phyloP scores from a whole-genome alignment of 2,329 filamentous ascomycete species.

The Atkinsonella texensis region DNA sequence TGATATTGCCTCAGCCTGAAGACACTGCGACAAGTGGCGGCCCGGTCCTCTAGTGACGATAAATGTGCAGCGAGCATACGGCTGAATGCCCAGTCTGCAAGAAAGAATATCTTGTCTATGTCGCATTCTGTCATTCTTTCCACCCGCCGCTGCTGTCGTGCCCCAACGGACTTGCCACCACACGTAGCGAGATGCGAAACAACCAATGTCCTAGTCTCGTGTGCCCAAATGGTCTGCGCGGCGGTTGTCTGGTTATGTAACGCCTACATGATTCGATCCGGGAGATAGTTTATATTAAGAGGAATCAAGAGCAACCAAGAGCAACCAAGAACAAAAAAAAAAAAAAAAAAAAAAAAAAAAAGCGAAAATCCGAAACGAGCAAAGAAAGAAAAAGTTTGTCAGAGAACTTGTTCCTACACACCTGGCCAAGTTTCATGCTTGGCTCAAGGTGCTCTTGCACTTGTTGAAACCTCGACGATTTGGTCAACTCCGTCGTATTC shows the following conservation, averaged over 20 bases:
- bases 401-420: no score
- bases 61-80: constrained; percentile 49
- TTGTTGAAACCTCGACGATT: constrained; percentile 59
- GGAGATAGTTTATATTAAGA: neutral
- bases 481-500: constrained; percentile 80
- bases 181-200: constrained; percentile 35
- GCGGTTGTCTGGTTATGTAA: constrained; percentile 44
- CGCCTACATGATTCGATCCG: constrained; percentile 1
- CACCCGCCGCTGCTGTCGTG: constrained; percentile 37
- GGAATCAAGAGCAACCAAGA: neutral
- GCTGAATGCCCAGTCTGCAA: constrained; percentile 47
- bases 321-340: neutral
- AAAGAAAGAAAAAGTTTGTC: no score
- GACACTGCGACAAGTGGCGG: constrained; percentile 1
- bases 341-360: neutral
- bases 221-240: constrained; percentile 45
- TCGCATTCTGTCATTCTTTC: constrained; percentile 41
- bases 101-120: constrained; percentile 46
- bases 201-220: constrained; percentile 46
- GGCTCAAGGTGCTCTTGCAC: constrained; percentile 40
- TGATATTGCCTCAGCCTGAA: constrained; percentile 2
- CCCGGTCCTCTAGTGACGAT: constrained; percentile 19
- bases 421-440: neutral
- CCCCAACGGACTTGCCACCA: constrained; percentile 28
- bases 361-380: no score